Conservation (phyloP, 805 yeast genomes). For the Candida loeiensis region DNA sequence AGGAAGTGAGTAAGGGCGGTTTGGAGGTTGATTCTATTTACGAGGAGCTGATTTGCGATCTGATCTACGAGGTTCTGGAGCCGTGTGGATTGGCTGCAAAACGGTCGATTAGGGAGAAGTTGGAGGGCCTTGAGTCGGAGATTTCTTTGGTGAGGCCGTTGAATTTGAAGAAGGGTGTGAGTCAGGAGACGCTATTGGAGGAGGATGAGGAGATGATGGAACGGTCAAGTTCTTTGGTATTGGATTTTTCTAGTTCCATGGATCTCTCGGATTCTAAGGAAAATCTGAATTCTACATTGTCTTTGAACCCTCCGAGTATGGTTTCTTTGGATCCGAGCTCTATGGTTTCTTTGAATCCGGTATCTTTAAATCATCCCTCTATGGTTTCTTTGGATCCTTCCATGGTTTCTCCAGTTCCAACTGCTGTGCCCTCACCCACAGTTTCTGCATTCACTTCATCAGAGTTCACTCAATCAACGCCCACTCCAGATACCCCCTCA, state of each 20-base stretch:
- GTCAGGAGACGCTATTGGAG: slow-evolving; percentile 4
- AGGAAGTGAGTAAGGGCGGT: not conserved
- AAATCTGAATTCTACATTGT: too few species aligned
- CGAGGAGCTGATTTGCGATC: not conserved
- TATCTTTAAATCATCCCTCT: not conserved
- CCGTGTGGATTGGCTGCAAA: not conserved
- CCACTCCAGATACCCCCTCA: not conserved
- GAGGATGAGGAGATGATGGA: not conserved
- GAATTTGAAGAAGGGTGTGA: slow-evolving; percentile 5
- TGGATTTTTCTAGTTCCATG: not conserved
- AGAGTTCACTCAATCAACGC: too few species aligned
- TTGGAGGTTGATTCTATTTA: not conserved
- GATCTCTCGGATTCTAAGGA: not conserved
- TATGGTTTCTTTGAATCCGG: not conserved
- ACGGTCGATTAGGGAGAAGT: not conserved
- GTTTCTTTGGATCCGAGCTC: too few species aligned
- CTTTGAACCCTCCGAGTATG: too few species aligned
- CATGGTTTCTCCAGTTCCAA: too few species aligned
- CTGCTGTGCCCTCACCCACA: too few species aligned
- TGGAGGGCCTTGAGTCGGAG: not conserved
- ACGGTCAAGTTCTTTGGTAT: not conserved
- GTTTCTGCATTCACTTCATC: too few species aligned
- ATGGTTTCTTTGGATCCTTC: too few species aligned
- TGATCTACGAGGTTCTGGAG: not conserved
- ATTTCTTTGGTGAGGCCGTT: slow-evolving; percentile 9